Evolutionary conservation across 2,329 filamentous ascomycete species (phyloP).

Genomic region (Teratosphaeria pseudoeucalypti): DNA sequence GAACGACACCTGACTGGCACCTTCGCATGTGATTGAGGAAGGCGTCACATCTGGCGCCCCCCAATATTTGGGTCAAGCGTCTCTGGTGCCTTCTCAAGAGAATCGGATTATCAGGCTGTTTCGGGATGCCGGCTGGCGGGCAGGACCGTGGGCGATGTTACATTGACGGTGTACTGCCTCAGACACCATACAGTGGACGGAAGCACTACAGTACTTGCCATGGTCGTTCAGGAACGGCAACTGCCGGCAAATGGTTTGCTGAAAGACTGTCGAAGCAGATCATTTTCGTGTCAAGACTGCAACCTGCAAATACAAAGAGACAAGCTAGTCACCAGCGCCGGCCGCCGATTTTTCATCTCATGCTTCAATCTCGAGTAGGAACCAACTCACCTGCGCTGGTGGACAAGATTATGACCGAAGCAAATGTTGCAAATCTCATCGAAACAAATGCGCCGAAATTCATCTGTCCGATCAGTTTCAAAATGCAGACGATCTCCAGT

Average conservation of each 20-base stretch:
- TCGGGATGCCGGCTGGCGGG: no score
- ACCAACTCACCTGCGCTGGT: neutral
- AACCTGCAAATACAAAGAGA: neutral
- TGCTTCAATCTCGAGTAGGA: neutral
- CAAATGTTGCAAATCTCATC: neutral
- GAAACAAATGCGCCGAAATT: neutral
- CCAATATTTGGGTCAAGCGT: no score
- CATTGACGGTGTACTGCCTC: no score
- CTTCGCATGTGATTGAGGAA: no score
- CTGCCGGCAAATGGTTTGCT: neutral
- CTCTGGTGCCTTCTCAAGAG: no score
- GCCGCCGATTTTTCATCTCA: neutral
- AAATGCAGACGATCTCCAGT: neutral
- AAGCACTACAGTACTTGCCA: neutral
- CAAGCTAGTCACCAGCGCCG: neutral
- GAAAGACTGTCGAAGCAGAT: neutral
- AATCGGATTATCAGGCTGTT: no score
- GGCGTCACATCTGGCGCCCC: no score
- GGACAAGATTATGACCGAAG: neutral
- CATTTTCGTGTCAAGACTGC: neutral
- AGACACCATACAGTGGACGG: neutral
- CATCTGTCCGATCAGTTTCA: neutral
- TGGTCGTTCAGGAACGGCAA: neutral
- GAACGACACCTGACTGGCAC: no score
- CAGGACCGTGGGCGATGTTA: no score